Conservation (phyloP, 148 eudicot genomes). For the Vaccinium darrowii region DNA sequence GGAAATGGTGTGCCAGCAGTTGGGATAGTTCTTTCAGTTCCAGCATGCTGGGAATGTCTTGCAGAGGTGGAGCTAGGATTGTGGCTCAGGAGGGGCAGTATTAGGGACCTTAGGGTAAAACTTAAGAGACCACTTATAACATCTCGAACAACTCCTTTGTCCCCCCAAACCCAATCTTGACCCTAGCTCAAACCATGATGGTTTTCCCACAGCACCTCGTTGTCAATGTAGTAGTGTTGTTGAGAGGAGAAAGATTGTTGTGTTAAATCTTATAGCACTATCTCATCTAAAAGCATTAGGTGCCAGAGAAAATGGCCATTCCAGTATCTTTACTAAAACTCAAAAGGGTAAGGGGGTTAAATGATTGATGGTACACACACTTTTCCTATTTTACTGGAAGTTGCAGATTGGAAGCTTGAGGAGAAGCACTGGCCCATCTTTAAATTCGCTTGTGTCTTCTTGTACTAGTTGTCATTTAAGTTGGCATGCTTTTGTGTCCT, state of each 20-base stretch:
- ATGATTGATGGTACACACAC: neutral
- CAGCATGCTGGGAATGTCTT: neutral
- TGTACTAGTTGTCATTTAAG: neutral
- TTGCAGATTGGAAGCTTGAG: neutral
- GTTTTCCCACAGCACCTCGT: neutral
- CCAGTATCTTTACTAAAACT: neutral
- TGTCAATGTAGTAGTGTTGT: neutral
- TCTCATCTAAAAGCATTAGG: neutral
- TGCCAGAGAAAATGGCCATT: neutral
- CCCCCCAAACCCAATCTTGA: neutral
- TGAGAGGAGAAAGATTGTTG: neutral
- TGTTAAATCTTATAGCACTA: neutral
- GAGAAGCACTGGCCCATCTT: neutral
- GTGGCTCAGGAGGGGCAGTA: neutral
- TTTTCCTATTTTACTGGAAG: neutral
- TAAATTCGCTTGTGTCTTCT: neutral
- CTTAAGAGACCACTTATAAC: neutral
- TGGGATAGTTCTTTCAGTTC: neutral
- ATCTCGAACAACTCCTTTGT: neutral
- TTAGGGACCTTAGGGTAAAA: neutral
- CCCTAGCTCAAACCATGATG: neutral
- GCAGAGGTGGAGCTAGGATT: neutral
- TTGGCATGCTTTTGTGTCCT: neutral
- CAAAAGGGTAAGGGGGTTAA: neutral
- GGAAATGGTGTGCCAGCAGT: neutral